A percentile compares a stretch with the other conserved stretches of the same genome.
Evolutionary conservation across 306 rosid genomes (phyloP).

Genomic region (Styphnolobium japonicum): DNA sequence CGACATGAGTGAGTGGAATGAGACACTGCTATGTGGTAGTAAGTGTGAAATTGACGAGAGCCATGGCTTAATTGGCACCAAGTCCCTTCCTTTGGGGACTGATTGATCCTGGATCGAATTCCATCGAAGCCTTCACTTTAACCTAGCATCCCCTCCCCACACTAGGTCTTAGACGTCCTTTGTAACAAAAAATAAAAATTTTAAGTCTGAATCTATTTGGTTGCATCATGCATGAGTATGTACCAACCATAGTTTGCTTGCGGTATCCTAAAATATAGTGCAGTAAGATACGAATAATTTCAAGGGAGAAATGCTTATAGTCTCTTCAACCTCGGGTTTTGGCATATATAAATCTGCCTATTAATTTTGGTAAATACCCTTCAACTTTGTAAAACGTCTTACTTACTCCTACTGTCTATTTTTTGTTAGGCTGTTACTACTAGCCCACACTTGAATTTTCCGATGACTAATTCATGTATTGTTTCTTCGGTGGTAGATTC

Average conservation of each 20-base stretch:
- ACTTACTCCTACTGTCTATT: not conserved
- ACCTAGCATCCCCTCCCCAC: no score
- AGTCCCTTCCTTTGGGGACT: no score
- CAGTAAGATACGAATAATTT: not conserved
- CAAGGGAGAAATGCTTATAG: not conserved
- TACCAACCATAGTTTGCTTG: not conserved
- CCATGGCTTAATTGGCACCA: no score
- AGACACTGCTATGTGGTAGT: not conserved
- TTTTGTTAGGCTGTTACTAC: not conserved
- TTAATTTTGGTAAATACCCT: no score
- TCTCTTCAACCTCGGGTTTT: not conserved
- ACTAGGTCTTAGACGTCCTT: no score
- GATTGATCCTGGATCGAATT: no score
- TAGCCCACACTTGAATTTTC: no score
- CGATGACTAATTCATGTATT: not conserved
- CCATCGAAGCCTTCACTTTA: no score
- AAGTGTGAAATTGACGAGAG: no score
- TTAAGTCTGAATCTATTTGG: not conserved
- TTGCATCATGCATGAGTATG: not conserved
- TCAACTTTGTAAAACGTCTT: not conserved
- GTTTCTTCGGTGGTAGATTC: constrained; percentile 18
- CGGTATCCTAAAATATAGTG: not conserved
- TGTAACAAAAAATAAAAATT: no score
- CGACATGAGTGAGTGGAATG: not conserved
- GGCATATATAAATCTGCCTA: not conserved